Base-by-base conservation (phyloP, 768 basidiomycete species). In the Tricholoma matsutake region DNA sequence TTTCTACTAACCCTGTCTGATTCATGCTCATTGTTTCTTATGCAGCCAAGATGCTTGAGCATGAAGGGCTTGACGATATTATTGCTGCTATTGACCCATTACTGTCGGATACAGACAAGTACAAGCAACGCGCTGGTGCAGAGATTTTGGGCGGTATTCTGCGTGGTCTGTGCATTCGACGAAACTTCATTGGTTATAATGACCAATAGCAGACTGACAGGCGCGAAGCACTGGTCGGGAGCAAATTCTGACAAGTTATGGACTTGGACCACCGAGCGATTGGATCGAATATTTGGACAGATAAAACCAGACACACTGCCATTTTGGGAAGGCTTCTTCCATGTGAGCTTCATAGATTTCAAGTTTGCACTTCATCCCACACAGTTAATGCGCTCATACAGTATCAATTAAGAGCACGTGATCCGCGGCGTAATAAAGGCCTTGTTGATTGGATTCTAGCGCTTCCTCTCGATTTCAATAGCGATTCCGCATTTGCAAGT, bases 401-500 rank as follows among this genome's bases (percentile, higher is more conserved):
- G 84, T 73, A 78, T 65, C 77, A 81, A 66, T 71, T 96, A 28
- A 78, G 78, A 60, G 83, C 87, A 58, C 83, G 89, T 25, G 94
- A 97, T 75, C 92, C 92, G 41, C 87, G 94, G 22, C 83, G 94
- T 20, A 86, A 84, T 64, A 75, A 85, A 61, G 82, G 84, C 10
- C 69, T 97, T 39, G 79, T 94, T 18, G 82, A 91, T 63, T 96
- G 91, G 86, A 85, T 94, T 59, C 68, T 90, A 32, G 77, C 83
- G 18, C 79, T 94, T 2, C 88, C 90, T 1, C 76, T 94, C 4
- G 94, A 97, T 64, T 92, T 96, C 71, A 82, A 84, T 35, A 84
- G 87, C 51, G 91, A 92, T 64, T 96, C 93, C 29, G 91, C 92
- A 2, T 97, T 97, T 71, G 83, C 88, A 64, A 88, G 93, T 91